Evolutionary conservation across 2,329 filamentous ascomycete species (phyloP).

Genomic region (Fusarium foetens): DNA sequence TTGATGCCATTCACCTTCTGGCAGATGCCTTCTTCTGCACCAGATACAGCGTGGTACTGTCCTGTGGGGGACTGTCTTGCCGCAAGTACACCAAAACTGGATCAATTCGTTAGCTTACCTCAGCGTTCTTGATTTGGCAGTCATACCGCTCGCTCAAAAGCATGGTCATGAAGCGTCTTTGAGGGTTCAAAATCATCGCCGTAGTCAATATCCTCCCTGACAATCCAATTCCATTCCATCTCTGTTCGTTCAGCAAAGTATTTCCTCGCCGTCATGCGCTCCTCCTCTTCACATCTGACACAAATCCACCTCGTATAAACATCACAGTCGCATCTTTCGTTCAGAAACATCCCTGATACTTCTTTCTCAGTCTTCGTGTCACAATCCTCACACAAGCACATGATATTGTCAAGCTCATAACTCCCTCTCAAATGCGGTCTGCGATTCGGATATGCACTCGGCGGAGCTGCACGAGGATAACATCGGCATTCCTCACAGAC

Average conservation of each 20-base stretch:
- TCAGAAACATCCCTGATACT: not conserved
- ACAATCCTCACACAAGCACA: conserved; percentile 26
- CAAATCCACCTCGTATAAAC: conserved; percentile 26
- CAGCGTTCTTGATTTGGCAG: too few species aligned
- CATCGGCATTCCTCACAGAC: conserved; percentile 35
- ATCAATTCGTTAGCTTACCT: not conserved
- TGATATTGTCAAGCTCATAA: not conserved
- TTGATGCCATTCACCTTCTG: conserved; percentile 14
- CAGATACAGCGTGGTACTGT: conserved; percentile 15
- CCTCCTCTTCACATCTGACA: not conserved
- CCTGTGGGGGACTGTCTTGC: not conserved
- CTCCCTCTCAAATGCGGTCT: conserved; percentile 14
- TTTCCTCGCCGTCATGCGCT: accelerated
- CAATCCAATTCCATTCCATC: conserved; percentile 2
- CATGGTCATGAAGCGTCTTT: conserved; percentile 7
- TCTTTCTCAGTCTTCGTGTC: conserved; percentile 8
- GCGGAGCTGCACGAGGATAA: conserved; percentile 16
- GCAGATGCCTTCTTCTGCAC: conserved; percentile 29
- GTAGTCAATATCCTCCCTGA: not conserved
- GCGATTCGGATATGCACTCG: not conserved
- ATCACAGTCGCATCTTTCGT: conserved; percentile 30
- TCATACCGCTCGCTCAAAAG: not conserved
- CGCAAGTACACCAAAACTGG: conserved; percentile 33
- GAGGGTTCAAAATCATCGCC: conserved; percentile 15
- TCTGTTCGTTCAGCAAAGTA: not conserved